These are phyloP conservation scores for Tulasnella sp. DNA, from an alignment of 768 basidiomycete species.

Conservation along the genomic window DNA sequence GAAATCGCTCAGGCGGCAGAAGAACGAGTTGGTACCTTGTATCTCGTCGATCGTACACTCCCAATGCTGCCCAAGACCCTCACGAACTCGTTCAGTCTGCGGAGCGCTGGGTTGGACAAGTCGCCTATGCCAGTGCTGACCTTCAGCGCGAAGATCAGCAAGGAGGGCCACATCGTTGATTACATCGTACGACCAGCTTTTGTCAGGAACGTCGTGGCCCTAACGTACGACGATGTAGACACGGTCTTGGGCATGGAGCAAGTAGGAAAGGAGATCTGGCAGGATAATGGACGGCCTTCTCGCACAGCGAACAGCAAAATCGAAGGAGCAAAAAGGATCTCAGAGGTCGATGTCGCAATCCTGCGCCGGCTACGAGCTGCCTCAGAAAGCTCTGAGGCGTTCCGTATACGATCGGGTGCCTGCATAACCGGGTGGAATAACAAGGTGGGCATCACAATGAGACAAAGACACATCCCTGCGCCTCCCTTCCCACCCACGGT, in stretches of 20 bases:
- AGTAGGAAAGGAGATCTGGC: not conserved
- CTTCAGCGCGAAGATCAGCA: conserved; percentile 63
- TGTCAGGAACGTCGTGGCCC: conserved; percentile 50
- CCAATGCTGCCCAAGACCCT: conserved; percentile 63
- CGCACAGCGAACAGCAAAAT: too few relatives aligned
- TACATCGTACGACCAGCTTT: conserved; percentile 58
- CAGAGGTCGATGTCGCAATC: too few relatives aligned
- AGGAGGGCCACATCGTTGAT: conserved; percentile 54
- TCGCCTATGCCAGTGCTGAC: conserved; percentile 51
- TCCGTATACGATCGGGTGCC: too few relatives aligned
- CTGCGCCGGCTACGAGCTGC: too few relatives aligned
- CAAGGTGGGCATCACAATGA: too few relatives aligned
- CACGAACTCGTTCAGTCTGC: conserved; percentile 40
- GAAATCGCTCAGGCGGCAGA: conserved; percentile 47
- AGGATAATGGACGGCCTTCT: too few relatives aligned
- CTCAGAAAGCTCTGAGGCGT: conserved; percentile 12
- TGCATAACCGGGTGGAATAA: too few relatives aligned
- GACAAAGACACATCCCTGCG: not conserved
- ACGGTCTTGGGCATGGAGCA: conserved; percentile 30
- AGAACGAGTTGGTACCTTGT: conserved; percentile 40
- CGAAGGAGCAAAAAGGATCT: too few relatives aligned
- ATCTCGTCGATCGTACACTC: conserved; percentile 51
- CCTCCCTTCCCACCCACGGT: conserved; percentile 1
- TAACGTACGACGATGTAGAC: conserved; percentile 65
- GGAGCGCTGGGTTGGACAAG: conserved; percentile 22